A percentile compares a stretch with the other conserved stretches of the same genome.
These are phyloP conservation scores for Colletotrichum sansevieriae DNA, from an alignment of 2,329 filamentous ascomycete species.

Conservation along the genomic window DNA sequence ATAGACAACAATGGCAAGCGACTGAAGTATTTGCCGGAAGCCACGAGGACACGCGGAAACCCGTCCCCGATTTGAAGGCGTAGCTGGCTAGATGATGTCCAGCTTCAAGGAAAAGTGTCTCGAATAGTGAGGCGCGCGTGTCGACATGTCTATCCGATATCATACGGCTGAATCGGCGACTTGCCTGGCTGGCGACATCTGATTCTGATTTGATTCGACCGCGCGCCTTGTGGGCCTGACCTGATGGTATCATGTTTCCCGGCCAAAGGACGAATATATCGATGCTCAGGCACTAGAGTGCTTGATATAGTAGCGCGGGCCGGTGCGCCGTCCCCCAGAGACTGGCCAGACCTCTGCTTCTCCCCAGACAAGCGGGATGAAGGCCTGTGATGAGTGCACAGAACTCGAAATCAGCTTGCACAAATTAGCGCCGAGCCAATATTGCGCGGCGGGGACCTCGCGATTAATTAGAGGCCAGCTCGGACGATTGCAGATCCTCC, in stretches of 20 bases:
- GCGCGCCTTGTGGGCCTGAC: neutral
- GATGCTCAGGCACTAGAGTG: neutral
- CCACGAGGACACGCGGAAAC: conserved; percentile 7
- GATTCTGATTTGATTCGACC: neutral
- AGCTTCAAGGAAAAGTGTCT: neutral
- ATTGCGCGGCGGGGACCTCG: neutral
- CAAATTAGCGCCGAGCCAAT: conserved; percentile 7
- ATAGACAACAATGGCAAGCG: conserved; percentile 9
- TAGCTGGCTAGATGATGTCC: neutral
- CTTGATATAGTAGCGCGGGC: conserved; percentile 17
- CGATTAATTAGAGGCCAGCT: conserved; percentile 10
- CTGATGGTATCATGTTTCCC: neutral
- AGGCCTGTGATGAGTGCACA: conserved; percentile 9
- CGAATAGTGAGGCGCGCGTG: neutral
- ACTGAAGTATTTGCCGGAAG: conserved; percentile 1
- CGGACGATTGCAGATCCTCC: conserved; percentile 30
- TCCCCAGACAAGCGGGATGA: neutral
- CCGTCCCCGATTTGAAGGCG: neutral
- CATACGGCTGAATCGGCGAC: neutral
- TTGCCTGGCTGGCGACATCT: neutral
- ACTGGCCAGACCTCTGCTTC: neutral
- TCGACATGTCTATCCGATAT: neutral
- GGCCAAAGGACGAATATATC: neutral
- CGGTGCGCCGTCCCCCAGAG: neutral
- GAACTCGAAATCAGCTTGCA: neutral